Evolutionary conservation across 192 early-diverging fungal species (phyloP).

Genomic region (Kappamyces sp.): DNA sequence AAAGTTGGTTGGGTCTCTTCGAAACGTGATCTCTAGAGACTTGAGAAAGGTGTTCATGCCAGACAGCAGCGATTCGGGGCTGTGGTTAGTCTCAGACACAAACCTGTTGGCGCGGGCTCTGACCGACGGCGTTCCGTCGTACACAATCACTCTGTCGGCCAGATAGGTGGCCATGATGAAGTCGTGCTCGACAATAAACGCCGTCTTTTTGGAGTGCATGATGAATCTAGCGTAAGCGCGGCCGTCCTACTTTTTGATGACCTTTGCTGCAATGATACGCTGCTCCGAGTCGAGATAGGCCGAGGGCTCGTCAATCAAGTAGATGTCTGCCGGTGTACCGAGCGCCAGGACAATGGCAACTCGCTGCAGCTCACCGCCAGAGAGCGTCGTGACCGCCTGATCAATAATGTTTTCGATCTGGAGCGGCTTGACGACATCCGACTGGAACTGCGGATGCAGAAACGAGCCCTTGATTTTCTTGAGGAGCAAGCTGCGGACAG

Average conservation of each 20-base stretch:
- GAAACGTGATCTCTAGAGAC: slow-evolving; percentile 90
- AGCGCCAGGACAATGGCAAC: slow-evolving; percentile 89
- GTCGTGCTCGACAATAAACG: slow-evolving; percentile 98
- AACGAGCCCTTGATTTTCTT: slow-evolving; percentile 81
- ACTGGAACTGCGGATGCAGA: slow-evolving; percentile 92
- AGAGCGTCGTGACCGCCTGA: slow-evolving; percentile 69
- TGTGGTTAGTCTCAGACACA: slow-evolving; percentile 19
- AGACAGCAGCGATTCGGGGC: slow-evolving; percentile 81
- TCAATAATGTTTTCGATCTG: slow-evolving; percentile 90
- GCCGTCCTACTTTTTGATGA: slow-evolving; percentile 76
- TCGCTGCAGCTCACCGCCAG: slow-evolving; percentile 99
- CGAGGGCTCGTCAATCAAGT: slow-evolving; percentile 95
- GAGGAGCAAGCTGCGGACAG: slow-evolving; percentile 87
- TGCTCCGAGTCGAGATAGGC: slow-evolving; percentile 99
- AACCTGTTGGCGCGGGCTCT: slow-evolving; percentile 69
- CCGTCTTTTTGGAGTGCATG: slow-evolving; percentile 91
- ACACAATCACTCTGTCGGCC: slow-evolving; percentile 94
- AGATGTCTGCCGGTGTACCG: slow-evolving; percentile 89
- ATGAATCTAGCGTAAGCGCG: slow-evolving; percentile 53
- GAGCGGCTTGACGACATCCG: slow-evolving; percentile 92
- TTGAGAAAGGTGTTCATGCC: slow-evolving; percentile 98
- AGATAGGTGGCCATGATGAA: slow-evolving; percentile 99
- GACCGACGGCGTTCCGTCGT: slow-evolving; percentile 84
- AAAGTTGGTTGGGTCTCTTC: slow-evolving; percentile 94
- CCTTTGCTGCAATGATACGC: slow-evolving; percentile 97